These are phyloP conservation scores for Xylogone sp. DNA, from an alignment of 2,329 filamentous ascomycete genomes.

Conservation along the genomic window DNA sequence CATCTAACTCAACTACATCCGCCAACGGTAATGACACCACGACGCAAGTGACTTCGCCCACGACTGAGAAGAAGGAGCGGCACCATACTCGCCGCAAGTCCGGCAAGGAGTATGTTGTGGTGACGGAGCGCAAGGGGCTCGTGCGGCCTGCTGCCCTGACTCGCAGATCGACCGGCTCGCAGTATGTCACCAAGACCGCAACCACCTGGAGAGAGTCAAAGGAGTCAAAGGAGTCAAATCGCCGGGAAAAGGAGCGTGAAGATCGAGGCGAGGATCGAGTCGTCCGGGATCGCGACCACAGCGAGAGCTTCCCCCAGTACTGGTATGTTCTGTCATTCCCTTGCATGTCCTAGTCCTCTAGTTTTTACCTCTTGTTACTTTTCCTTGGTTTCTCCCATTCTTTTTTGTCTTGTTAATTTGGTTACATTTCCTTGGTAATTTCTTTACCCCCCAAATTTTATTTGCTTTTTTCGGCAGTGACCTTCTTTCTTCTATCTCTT, in stretches of 20 bases:
- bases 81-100: constrained; percentile 20
- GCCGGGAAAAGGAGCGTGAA: constrained; percentile 14
- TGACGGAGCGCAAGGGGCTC: constrained; percentile 16
- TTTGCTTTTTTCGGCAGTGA: constrained; percentile 1
- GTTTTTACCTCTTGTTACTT: neutral
- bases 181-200: constrained; percentile 12
- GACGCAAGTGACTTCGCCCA: constrained; percentile 18
- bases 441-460: constrained; percentile 12
- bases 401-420: neutral
- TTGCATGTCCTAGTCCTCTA: neutral
- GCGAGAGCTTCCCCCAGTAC: constrained; percentile 62
- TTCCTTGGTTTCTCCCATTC: constrained; percentile 3
- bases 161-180: constrained; percentile 15
- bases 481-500: neutral
- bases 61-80: constrained; percentile 15
- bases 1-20: neutral
- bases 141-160: constrained; percentile 15
- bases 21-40: constrained; percentile 6
- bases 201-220: constrained; percentile 1
- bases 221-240: neutral
- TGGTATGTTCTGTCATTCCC: constrained; percentile 47
- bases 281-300: constrained; percentile 37
- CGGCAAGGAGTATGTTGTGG: constrained; percentile 18
- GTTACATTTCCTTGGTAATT: neutral
- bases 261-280: constrained; percentile 14